Percentiles rank a stretch among this genome's conserved stretches.
Evolutionary conservation across 2,329 filamentous ascomycete species (phyloP).

Genomic region (Alternaria triticina): DNA sequence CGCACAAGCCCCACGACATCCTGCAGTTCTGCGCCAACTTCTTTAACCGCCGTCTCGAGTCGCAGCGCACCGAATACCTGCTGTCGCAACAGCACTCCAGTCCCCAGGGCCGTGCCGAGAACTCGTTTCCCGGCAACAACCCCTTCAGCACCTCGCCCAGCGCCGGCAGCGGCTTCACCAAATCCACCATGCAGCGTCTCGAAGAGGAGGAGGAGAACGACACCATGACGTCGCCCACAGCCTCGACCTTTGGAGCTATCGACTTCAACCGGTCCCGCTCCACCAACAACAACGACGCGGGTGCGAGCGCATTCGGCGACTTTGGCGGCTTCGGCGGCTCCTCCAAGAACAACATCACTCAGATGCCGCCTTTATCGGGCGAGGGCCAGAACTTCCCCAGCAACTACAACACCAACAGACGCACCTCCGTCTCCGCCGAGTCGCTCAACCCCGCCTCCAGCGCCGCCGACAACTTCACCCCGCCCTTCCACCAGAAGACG

Average conservation of each 20-base stretch:
- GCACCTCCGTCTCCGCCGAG: constrained; percentile 96
- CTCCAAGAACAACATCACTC: constrained; percentile 45
- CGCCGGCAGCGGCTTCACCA: constrained; percentile 51
- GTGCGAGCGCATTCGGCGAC: constrained; percentile 50
- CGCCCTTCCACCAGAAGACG: constrained; percentile 84
- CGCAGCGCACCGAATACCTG: constrained; percentile 66
- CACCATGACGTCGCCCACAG: constrained; percentile 74
- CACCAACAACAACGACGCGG: constrained; percentile 44
- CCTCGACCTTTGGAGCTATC: constrained; percentile 53
- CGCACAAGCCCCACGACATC: constrained; percentile 66
- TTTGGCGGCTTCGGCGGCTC: constrained; percentile 44
- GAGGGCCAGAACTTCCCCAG: constrained; percentile 77
- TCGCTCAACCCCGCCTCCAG: constrained; percentile 89
- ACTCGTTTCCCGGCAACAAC: constrained; percentile 78
- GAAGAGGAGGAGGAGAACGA: constrained; percentile 84
- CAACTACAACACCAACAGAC: constrained; percentile 91
- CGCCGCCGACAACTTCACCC: constrained; percentile 86
- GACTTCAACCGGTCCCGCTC: constrained; percentile 48
- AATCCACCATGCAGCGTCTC: constrained; percentile 65
- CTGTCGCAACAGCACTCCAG: constrained; percentile 57
- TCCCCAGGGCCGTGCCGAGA: constrained; percentile 62
- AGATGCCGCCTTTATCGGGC: constrained; percentile 52
- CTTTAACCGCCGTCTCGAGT: constrained; percentile 69
- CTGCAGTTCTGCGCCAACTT: constrained; percentile 75
- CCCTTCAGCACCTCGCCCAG: constrained; percentile 67